phyloP scores from a whole-genome alignment of 1,284 basidiomycete genomes.

The Acaromyces ingoldii region DNA sequence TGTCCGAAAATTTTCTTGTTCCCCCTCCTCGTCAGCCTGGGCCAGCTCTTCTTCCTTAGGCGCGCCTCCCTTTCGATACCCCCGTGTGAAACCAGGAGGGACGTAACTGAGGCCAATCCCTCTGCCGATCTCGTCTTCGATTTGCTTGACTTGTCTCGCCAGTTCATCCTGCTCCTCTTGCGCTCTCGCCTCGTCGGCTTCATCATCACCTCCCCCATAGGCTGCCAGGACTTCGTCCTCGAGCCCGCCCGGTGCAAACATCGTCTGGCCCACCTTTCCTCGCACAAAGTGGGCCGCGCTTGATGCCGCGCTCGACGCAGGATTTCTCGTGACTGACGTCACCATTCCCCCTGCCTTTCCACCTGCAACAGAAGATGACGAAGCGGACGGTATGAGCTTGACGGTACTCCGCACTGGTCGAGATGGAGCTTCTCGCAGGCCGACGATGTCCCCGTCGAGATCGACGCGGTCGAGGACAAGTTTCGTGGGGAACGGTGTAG shows the following conservation, averaged over 20 bases:
- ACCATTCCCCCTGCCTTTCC: slow-evolving; percentile 50
- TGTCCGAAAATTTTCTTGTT: too few species aligned
- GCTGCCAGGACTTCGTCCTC: slow-evolving; percentile 56
- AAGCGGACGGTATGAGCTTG: slow-evolving; percentile 63
- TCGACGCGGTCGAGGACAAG: slow-evolving; percentile 29
- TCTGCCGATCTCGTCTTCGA: slow-evolving; percentile 11
- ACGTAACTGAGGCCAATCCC: slow-evolving; percentile 47
- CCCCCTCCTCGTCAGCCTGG: slow-evolving; percentile 53
- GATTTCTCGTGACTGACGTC: slow-evolving; percentile 23
- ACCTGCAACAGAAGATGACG: slow-evolving; percentile 64
- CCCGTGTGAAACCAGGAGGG: slow-evolving; percentile 56
- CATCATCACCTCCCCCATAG: slow-evolving; percentile 21
- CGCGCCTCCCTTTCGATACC: slow-evolving; percentile 58
- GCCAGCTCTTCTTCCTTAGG: slow-evolving; percentile 15
- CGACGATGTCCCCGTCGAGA: slow-evolving; percentile 40
- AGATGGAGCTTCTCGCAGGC: slow-evolving; percentile 14
- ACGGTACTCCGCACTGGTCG: slow-evolving; percentile 1
- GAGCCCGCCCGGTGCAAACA: slow-evolving; percentile 25
- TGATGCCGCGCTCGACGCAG: slow-evolving; percentile 9
- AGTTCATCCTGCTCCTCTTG: slow-evolving; percentile 39
- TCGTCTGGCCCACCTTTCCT: slow-evolving; percentile 15
- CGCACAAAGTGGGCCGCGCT: slow-evolving; percentile 14
- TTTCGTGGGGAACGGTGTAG: not conserved
- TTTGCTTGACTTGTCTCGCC: not conserved
- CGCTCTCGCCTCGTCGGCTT: slow-evolving; percentile 53